A percentile compares a stretch with the other conserved stretches of the same genome.
Conservation (phyloP, 2,329 filamentous ascomycete genomes). For the Penicillium italicum region DNA sequence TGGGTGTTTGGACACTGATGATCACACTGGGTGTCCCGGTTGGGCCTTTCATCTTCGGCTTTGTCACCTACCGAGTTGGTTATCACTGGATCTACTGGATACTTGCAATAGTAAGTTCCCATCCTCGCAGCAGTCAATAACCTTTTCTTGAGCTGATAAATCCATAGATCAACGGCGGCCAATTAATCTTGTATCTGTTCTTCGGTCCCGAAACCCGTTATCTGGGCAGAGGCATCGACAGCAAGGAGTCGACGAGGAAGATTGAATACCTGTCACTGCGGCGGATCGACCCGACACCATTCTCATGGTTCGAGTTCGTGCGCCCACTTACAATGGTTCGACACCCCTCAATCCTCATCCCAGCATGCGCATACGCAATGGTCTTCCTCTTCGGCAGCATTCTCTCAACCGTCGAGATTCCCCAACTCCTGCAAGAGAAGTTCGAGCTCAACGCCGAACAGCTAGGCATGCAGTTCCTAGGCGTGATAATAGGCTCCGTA, state of each 20-base stretch:
- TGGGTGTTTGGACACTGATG: slow-evolving; percentile 57
- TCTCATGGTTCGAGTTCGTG: slow-evolving; percentile 51
- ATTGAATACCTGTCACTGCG: slow-evolving; percentile 46
- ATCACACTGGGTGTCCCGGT: slow-evolving; percentile 50
- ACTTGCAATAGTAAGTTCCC: slow-evolving; percentile 50
- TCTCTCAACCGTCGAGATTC: slow-evolving; percentile 57
- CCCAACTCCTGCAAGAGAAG: slow-evolving; percentile 54
- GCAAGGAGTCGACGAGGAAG: slow-evolving; percentile 37
- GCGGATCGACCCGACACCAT: slow-evolving; percentile 53
- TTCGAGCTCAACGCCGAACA: slow-evolving; percentile 58
- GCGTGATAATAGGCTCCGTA: slow-evolving; percentile 56
- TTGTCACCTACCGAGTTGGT: slow-evolving; percentile 51
- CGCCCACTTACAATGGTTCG: slow-evolving; percentile 49
- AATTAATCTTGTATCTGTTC: slow-evolving; percentile 56
- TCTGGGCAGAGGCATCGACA: slow-evolving; percentile 30
- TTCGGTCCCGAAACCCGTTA: slow-evolving; percentile 56
- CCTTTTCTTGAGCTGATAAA: slow-evolving; percentile 12
- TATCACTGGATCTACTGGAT: slow-evolving; percentile 60
- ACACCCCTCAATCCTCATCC: slow-evolving; percentile 50
- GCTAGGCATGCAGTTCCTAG: slow-evolving; percentile 58
- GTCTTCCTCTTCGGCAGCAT: slow-evolving; percentile 56
- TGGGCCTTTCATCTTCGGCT: slow-evolving; percentile 38
- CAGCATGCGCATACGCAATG: slow-evolving; percentile 55
- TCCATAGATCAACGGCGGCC: slow-evolving; percentile 51
- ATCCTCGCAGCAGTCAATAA: neutral